phyloP scores from a whole-genome alignment of 331 rosid species.

The Cydonia oblonga region DNA sequence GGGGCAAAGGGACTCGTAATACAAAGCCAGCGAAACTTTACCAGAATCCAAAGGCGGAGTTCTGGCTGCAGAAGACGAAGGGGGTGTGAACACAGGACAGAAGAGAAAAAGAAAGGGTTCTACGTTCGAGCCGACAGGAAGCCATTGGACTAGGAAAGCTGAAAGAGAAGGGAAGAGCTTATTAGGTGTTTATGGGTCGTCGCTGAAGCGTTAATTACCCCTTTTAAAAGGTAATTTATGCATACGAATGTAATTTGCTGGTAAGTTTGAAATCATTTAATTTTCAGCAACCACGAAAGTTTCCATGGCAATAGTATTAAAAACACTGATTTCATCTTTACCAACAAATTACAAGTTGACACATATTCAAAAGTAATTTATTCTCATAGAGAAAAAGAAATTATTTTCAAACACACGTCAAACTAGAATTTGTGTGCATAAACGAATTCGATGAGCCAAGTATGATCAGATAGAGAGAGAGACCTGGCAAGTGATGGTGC shows the following conservation, averaged over 20 bases:
- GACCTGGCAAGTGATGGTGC: conserved; percentile 15
- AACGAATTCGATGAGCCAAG: background rate
- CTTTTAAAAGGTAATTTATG: too few relatives aligned
- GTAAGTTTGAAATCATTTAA: too few relatives aligned
- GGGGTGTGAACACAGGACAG: conserved; percentile 11
- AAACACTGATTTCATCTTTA: background rate
- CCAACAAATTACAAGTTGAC: background rate
- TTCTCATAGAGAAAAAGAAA: too few relatives aligned
- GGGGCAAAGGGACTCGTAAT: conserved; percentile 79
- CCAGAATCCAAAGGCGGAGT: conserved; percentile 22
- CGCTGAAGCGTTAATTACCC: background rate
- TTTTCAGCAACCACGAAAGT: too few relatives aligned
- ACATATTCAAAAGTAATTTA: background rate
- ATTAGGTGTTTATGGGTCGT: background rate
- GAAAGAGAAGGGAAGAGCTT: background rate
- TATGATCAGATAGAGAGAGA: background rate
- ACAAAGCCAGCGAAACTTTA: conserved; percentile 48
- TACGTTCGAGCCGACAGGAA: conserved; percentile 2
- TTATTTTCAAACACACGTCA: too few relatives aligned
- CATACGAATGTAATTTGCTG: too few relatives aligned
- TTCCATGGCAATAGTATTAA: too few relatives aligned
- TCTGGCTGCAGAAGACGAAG: conserved; percentile 11
- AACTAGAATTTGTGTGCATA: too few relatives aligned
- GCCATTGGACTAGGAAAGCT: conserved; percentile 25
- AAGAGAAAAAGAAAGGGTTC: conserved; percentile 1